Evolutionary conservation across 2,329 filamentous ascomycete species (phyloP).

Genomic region (Aspergillus costaricaensis): DNA sequence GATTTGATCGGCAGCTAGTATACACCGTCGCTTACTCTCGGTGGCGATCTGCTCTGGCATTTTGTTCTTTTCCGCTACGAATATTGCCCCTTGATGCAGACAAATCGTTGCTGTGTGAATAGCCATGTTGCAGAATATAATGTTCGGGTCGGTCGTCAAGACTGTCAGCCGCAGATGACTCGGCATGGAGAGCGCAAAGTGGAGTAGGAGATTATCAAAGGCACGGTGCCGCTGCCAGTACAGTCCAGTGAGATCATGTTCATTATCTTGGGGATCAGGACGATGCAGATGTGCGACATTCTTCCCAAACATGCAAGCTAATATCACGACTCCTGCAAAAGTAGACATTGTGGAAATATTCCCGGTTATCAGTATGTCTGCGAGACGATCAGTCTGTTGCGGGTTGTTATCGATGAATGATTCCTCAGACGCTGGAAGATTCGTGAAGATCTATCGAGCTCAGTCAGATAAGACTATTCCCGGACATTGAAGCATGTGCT

Average conservation of each 20-base stretch:
- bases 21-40: slow-evolving; percentile 90
- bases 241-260: slow-evolving; percentile 84
- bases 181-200: slow-evolving; percentile 82
- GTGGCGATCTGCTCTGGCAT: slow-evolving; percentile 74
- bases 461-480: slow-evolving; percentile 22
- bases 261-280: slow-evolving; percentile 75
- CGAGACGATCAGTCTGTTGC: slow-evolving; percentile 69
- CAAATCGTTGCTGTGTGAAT: slow-evolving; percentile 96
- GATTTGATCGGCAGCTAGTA: slow-evolving; percentile 91
- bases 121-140: slow-evolving; percentile 94
- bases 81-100: slow-evolving; percentile 96
- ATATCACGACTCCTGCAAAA: slow-evolving; percentile 76
- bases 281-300: slow-evolving; percentile 91
- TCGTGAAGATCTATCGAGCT: slow-evolving; percentile 67
- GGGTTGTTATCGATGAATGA: slow-evolving; percentile 79
- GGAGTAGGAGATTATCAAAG: slow-evolving; percentile 87
- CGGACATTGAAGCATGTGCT: neutral
- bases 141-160: slow-evolving; percentile 76
- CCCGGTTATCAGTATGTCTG: slow-evolving; percentile 56
- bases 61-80: slow-evolving; percentile 89
- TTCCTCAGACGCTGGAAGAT: slow-evolving; percentile 80
- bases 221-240: slow-evolving; percentile 94
- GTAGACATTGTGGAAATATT: slow-evolving; percentile 75
- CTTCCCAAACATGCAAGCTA: slow-evolving; percentile 87
- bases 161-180: slow-evolving; percentile 74